Conservation (phyloP, 1,284 basidiomycete species). For the Termitomyces sp. region DNA sequence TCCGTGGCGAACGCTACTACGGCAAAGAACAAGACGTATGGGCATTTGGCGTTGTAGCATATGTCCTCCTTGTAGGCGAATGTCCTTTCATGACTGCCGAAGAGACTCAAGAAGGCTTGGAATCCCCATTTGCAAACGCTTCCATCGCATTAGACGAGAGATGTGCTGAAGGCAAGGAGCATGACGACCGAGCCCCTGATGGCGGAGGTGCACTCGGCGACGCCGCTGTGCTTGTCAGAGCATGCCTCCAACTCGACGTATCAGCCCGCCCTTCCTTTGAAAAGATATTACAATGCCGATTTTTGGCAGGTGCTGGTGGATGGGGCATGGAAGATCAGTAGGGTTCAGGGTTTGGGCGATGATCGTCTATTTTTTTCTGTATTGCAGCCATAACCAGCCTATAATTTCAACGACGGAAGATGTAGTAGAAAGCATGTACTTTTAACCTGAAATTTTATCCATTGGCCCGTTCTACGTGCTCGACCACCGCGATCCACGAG, state of each 20-base stretch:
- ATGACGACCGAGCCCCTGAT: constrained; percentile 67
- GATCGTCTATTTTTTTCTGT: constrained; percentile 10
- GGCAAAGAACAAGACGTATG: constrained; percentile 98
- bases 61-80: constrained; percentile 93
- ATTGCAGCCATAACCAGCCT: constrained; percentile 4
- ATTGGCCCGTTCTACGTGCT: no score
- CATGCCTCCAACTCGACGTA: constrained; percentile 75
- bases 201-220: constrained; percentile 80
- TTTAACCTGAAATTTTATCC: constrained; percentile 9
- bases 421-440: constrained; percentile 11
- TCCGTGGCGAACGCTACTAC: constrained; percentile 90
- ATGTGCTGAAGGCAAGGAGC: constrained; percentile 65
- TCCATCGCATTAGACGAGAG: constrained; percentile 73
- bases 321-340: constrained; percentile 42
- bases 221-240: constrained; percentile 73
- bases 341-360: constrained; percentile 10
- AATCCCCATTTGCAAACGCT: constrained; percentile 68
- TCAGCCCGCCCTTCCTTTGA: constrained; percentile 77
- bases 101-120: constrained; percentile 77
- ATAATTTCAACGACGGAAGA: not conserved
- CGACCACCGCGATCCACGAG: constrained; percentile 21
- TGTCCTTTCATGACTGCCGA: constrained; percentile 88
- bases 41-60: constrained; percentile 97
- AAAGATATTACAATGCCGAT: constrained; percentile 70
- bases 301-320: constrained; percentile 66